Conservation (phyloP, 1,284 basidiomycete genomes). For the Naganishia albida region DNA sequence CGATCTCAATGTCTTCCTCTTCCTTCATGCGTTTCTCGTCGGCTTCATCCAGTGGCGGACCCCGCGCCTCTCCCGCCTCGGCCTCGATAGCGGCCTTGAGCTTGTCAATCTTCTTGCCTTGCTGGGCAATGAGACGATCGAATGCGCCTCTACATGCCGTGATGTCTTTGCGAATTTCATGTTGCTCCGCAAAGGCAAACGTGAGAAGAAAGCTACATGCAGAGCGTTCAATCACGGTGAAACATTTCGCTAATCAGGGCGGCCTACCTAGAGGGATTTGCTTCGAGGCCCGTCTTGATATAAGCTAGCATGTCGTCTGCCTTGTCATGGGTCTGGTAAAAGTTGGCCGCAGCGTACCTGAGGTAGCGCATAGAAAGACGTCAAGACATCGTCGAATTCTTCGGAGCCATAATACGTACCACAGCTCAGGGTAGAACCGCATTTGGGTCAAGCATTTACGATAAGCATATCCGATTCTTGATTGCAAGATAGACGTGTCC, state of each 20-base stretch:
- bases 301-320: slow-evolving; percentile 78
- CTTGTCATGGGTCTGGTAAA: slow-evolving; percentile 72
- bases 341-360: slow-evolving; percentile 88
- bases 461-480: slow-evolving; percentile 78
- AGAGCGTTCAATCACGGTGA: slow-evolving; percentile 5
- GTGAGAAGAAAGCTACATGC: slow-evolving; percentile 74
- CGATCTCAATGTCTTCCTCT: slow-evolving; percentile 44
- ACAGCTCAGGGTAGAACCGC: slow-evolving; percentile 93
- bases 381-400: neutral
- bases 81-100: slow-evolving; percentile 62
- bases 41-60: slow-evolving; percentile 46
- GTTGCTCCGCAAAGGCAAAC: slow-evolving; percentile 82
- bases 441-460: slow-evolving; percentile 78
- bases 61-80: slow-evolving; percentile 55
- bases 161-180: slow-evolving; percentile 68
- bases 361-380: slow-evolving; percentile 8
- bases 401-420: slow-evolving; percentile 59
- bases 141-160: slow-evolving; percentile 68
- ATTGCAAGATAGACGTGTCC: slow-evolving; percentile 67
- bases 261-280: slow-evolving; percentile 75
- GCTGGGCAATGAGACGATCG: slow-evolving; percentile 68
- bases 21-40: slow-evolving; percentile 36
- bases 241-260: slow-evolving; percentile 2
- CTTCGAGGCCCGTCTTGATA: slow-evolving; percentile 80
- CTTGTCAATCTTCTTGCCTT: slow-evolving; percentile 72